Base-by-base conservation (phyloP, 2,329 filamentous ascomycete genomes). In the Cytospora piceicola region DNA sequence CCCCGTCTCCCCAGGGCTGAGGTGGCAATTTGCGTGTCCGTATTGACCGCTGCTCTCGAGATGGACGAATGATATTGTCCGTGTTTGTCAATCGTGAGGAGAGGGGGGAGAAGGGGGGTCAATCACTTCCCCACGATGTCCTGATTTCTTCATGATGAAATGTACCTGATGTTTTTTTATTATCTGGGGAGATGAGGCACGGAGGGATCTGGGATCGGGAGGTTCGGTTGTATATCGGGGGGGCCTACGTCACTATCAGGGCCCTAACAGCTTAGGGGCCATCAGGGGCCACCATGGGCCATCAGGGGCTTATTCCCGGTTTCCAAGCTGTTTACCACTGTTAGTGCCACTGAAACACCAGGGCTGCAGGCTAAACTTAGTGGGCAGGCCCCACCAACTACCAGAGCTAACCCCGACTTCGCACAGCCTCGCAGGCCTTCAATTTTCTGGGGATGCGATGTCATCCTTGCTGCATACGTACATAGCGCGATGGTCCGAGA, bases 381-480 rank as follows among this genome's bases (percentile, higher is more conserved):
- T 15, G 17, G 39, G 17, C 2, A 42, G 5, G 5, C 39, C 39
- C 39, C 39, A 42, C 39, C 15, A 42, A 29, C 27, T 3, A 5
- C 27, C 27, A 12, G 14, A 46, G n/a, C 42, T 11, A 46, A 20
- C 42, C 42, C 17, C 42, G 17, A n/a, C 42, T 15, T n/a, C 20
- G 42, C 42, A 46, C 4, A 7, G 11, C 5, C 36, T 42, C 14
- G 15, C 36, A 42, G 17, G 27, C 39, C 20, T 27, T 27, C 60
- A 27, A 27, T 51, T 63, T 49, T 34, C 53, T 63, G 29, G 60
- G 39, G 53, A 22, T 34, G 60, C 29, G 32, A 49, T 54, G 60
- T 63, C 60, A 63, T 54, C 60, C 60, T 63, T 51, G 42, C 42
- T n/a, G 42, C 42, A n/a, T 46, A 22, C 42, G n/a, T 46, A 46